phyloP scores from a whole-genome alignment of 345 rosid genomes.

The Melaleuca quinquenervia region DNA sequence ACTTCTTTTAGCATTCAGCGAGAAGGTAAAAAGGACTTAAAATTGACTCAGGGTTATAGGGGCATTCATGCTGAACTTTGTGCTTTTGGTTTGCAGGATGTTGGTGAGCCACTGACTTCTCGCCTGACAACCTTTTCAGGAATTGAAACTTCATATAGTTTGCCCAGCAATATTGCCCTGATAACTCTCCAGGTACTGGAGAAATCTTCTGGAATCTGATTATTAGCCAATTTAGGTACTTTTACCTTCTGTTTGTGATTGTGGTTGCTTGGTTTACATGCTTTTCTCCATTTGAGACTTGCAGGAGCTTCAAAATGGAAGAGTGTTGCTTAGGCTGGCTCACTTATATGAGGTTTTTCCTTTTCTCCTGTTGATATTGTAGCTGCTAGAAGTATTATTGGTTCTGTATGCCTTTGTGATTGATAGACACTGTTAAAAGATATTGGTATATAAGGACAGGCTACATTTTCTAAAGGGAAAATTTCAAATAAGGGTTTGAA shows the following conservation, averaged over 20 bases:
- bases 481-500: too few species aligned
- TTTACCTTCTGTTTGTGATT: background rate
- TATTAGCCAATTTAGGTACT: background rate
- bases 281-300: background rate
- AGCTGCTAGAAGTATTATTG: background rate
- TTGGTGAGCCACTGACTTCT: slow-evolving; percentile 42
- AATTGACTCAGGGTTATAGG: background rate
- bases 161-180: slow-evolving; percentile 65
- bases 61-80: background rate
- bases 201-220: background rate
- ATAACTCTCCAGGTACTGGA: slow-evolving; percentile 74
- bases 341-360: slow-evolving; percentile 69
- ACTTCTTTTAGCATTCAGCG: slow-evolving; percentile 73
- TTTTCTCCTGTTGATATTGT: slow-evolving; percentile 2
- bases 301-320: slow-evolving; percentile 74
- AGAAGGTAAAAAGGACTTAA: slow-evolving; percentile 39
- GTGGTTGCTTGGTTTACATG: background rate
- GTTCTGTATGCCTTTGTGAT: background rate
- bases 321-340: slow-evolving; percentile 79
- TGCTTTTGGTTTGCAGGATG: slow-evolving; percentile 37
- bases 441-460: background rate
- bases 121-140: slow-evolving; percentile 49
- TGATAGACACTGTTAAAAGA: background rate
- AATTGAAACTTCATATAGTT: slow-evolving; percentile 57
- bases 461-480: background rate